Percentiles rank a stretch among this genome's conserved stretches.
Evolutionary conservation across 1,284 basidiomycete genomes (phyloP).

Genomic region (Moesziomyces sp.): DNA sequence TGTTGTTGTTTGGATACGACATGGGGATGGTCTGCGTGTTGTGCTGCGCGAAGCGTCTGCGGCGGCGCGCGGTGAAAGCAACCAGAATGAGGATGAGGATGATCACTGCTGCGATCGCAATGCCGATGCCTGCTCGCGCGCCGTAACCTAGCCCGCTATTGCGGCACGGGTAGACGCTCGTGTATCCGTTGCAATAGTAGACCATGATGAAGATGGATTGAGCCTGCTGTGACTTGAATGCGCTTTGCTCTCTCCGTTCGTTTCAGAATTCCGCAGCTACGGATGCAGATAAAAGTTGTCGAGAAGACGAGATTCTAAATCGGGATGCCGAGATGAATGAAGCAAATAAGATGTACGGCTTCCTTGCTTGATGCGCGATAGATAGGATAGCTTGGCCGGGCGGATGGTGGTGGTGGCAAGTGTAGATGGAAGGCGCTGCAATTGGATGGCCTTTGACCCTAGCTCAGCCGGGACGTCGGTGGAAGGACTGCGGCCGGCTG

Average conservation of each 20-base stretch:
- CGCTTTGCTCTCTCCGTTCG: not conserved
- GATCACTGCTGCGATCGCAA: conserved; percentile 27
- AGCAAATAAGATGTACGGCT: not conserved
- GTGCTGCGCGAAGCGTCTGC: conserved; percentile 26
- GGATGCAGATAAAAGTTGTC: too few relatives aligned
- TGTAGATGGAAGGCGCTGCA: not conserved
- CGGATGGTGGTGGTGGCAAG: not conserved
- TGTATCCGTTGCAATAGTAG: conserved; percentile 34
- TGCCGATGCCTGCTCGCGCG: conserved; percentile 35
- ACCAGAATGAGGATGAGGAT: conserved; percentile 19
- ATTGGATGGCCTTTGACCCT: not conserved
- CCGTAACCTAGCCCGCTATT: conserved; percentile 22
- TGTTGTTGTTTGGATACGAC: conserved; percentile 3
- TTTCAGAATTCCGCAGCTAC: too few relatives aligned
- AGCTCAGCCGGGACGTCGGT: too few relatives aligned
- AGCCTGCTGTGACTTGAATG: too few relatives aligned
- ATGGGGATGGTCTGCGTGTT: conserved; percentile 18
- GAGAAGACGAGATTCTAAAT: not conserved
- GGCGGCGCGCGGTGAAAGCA: conserved; percentile 11
- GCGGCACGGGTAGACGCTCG: conserved; percentile 5
- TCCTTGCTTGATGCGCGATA: not conserved
- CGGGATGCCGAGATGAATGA: too few relatives aligned
- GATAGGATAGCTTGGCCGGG: not conserved
- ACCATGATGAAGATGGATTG: conserved; percentile 8
- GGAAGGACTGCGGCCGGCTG: not conserved